Evolutionary conservation across 2,329 filamentous ascomycete genomes (phyloP).

Genomic region (Tolypocladium endophyticum): DNA sequence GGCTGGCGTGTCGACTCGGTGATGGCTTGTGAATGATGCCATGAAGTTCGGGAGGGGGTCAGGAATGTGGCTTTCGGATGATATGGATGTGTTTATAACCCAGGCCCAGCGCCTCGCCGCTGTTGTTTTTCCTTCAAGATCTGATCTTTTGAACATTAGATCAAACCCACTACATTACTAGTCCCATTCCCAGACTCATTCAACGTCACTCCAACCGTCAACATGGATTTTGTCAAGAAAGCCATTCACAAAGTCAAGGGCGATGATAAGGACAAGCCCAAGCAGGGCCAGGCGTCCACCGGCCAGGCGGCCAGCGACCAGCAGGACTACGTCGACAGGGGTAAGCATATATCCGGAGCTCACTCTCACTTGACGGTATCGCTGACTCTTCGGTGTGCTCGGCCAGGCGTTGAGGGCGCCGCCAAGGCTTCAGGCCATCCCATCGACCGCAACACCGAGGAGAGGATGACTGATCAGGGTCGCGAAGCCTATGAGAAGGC

Average conservation of each 20-base stretch:
- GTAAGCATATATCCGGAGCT: conserved; percentile 9
- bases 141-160: background rate
- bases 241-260: conserved; percentile 12
- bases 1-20: background rate
- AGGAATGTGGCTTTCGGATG: background rate
- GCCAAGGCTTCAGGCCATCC: conserved; percentile 24
- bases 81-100: background rate
- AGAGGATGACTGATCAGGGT: conserved; percentile 28
- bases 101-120: background rate
- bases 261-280: conserved; percentile 5
- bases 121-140: background rate
- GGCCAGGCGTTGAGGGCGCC: conserved; percentile 16
- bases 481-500: conserved; percentile 24
- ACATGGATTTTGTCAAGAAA: conserved; percentile 30
- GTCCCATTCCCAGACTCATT: background rate
- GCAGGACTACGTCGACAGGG: conserved; percentile 28
- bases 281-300: background rate
- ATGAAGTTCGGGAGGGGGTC: background rate
- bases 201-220: background rate
- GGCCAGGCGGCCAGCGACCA: conserved; percentile 7
- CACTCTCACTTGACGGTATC: background rate
- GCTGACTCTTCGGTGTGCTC: background rate
- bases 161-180: background rate
- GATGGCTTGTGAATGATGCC: background rate
- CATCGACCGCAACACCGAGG: conserved; percentile 20